Percentiles rank a stretch among this genome's conserved stretches.
Evolutionary conservation across 1,139 yeast species (phyloP).

Genomic region (Blastobotrys capitulatus): DNA sequence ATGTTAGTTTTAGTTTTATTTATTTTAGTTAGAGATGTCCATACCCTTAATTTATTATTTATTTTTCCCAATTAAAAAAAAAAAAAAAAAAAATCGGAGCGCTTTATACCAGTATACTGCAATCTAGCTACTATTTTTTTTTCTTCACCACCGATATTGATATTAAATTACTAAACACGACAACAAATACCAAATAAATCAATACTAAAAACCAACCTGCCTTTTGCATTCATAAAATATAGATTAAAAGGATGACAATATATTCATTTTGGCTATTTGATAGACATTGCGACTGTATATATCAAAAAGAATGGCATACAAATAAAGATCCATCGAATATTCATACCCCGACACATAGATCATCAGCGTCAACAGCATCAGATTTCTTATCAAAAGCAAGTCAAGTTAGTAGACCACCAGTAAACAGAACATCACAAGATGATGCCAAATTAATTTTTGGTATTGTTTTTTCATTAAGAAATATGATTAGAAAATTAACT

Average conservation of each 20-base stretch:
- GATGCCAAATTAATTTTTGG: slow-evolving; percentile 84
- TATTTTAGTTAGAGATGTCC: no score
- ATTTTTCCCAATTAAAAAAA: background rate
- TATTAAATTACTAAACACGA: no score
- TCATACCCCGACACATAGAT: slow-evolving; percentile 10
- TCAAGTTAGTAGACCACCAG: slow-evolving; percentile 10
- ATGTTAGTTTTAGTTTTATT: no score
- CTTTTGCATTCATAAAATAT: no score
- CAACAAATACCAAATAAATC: no score
- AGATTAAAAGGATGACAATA: slow-evolving; percentile 38
- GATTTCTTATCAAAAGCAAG: slow-evolving; percentile 11
- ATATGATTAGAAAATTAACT: slow-evolving; percentile 61
- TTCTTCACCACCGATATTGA: no score
- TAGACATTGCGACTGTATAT: slow-evolving; percentile 58
- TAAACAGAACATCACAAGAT: slow-evolving; percentile 28
- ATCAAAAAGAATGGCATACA: slow-evolving; percentile 31
- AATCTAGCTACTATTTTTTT: no score
- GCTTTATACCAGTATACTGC: no score
- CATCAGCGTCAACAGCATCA: slow-evolving; percentile 9
- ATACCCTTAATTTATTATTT: no score
- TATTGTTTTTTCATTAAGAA: slow-evolving; percentile 72
- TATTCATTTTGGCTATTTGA: slow-evolving; percentile 87
- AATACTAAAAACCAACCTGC: background rate
- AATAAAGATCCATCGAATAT: slow-evolving; percentile 1
- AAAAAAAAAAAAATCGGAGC: no score